These are phyloP conservation scores for Dichotomocladium elegans DNA, from an alignment of 371 early-diverging fungal genomes.

Conservation along the genomic window DNA sequence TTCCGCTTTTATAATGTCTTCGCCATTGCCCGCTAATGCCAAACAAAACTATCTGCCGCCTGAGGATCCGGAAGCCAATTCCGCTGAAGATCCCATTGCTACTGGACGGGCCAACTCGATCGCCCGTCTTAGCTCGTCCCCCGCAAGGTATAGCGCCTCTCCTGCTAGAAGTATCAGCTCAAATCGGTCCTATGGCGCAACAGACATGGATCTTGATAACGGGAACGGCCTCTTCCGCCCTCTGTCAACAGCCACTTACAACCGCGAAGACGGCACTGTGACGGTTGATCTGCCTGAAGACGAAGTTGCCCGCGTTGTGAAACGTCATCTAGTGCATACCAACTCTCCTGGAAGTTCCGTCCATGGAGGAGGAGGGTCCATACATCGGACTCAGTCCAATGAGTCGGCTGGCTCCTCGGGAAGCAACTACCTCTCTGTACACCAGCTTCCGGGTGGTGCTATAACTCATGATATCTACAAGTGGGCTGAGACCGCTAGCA, in stretches of 20 bases:
- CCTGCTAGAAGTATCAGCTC: conserved; percentile 23
- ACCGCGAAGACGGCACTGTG: conserved; percentile 36
- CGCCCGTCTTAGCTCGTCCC: conserved; percentile 35
- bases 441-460: conserved; percentile 49
- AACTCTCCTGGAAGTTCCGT: conserved; percentile 32
- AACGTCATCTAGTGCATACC: conserved; percentile 59
- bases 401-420: conserved; percentile 8
- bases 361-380: conserved; percentile 5
- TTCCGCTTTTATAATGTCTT: conserved; percentile 21
- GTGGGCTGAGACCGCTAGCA: conserved; percentile 42
- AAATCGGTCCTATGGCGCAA: conserved; percentile 26
- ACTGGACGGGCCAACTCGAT: conserved; percentile 26
- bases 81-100: not conserved
- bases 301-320: conserved; percentile 64
- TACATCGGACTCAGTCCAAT: conserved; percentile 11
- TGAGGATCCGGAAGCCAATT: conserved; percentile 1
- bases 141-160: conserved; percentile 24
- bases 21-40: conserved; percentile 49
- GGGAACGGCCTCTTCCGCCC: conserved; percentile 32
- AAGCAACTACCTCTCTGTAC: conserved; percentile 19
- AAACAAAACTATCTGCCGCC: conserved; percentile 30
- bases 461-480: conserved; percentile 63
- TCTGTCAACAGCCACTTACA: conserved; percentile 28
- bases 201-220: conserved; percentile 28
- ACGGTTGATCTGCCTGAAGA: conserved; percentile 57